Evolutionary conservation across 2,329 filamentous ascomycete species (phyloP).

Genomic region (Fusarium coicis): DNA sequence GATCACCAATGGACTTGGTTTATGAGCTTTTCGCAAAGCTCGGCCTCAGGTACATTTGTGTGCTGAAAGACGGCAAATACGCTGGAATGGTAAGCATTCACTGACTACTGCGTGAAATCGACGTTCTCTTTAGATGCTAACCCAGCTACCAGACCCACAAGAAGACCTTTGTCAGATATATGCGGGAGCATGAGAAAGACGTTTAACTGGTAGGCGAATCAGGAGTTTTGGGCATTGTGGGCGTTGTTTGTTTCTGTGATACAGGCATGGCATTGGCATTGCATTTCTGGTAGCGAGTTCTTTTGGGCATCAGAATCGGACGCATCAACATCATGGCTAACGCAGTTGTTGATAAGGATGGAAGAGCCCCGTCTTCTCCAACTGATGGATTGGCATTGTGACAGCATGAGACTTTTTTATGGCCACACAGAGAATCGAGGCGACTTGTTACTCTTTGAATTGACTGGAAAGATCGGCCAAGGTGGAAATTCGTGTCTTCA

Average conservation of each 20-base stretch:
- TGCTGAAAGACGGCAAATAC: constrained; percentile 84
- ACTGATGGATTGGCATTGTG: background rate
- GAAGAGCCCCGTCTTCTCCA: background rate
- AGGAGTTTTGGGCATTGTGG: constrained; percentile 13
- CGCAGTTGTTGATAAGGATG: constrained; percentile 3
- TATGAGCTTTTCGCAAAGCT: constrained; percentile 98
- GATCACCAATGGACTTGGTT: constrained; percentile 91
- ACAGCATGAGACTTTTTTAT: constrained; percentile 8
- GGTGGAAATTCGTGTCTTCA: background rate
- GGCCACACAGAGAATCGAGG: background rate
- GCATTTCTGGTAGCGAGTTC: constrained; percentile 27
- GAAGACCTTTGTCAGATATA: constrained; percentile 95
- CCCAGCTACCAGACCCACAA: constrained; percentile 77
- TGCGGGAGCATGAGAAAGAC: constrained; percentile 80
- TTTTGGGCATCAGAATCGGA: constrained; percentile 11
- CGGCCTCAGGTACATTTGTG: constrained; percentile 91
- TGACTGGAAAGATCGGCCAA: background rate
- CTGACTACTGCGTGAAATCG: background rate
- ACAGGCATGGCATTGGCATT: constrained; percentile 26
- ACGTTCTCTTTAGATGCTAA: constrained; percentile 16
- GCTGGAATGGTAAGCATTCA: constrained; percentile 81
- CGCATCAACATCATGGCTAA: background rate
- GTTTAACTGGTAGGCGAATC: constrained; percentile 11
- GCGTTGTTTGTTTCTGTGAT: constrained; percentile 20
- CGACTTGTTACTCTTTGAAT: background rate